A percentile compares a stretch with the other conserved stretches of the same genome.
Conservation (phyloP, 2,329 filamentous ascomycete species). For the Phialophora verrucosa region DNA sequence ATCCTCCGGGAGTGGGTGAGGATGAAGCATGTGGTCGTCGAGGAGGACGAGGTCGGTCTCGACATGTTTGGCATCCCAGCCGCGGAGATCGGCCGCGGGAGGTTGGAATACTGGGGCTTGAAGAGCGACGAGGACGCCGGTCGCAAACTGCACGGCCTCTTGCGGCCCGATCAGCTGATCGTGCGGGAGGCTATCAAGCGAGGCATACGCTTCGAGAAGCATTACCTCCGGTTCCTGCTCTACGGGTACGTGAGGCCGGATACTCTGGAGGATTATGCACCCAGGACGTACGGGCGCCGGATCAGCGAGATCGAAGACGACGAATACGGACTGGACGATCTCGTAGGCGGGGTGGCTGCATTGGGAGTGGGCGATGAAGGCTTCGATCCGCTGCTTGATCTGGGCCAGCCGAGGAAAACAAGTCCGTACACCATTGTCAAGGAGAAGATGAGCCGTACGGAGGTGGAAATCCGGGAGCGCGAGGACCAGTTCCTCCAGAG, state of each 20-base stretch:
- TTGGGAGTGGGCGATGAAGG: constrained; percentile 34
- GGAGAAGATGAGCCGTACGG: constrained; percentile 16
- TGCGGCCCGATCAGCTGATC: constrained; percentile 42
- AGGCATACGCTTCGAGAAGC: constrained; percentile 31
- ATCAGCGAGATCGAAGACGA: constrained; percentile 30
- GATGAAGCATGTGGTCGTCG: neutral
- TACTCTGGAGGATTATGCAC: constrained; percentile 59
- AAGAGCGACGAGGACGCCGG: constrained; percentile 16
- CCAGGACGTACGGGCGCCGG: constrained; percentile 47
- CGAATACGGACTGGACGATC: constrained; percentile 37
- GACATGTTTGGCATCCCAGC: constrained; percentile 57
- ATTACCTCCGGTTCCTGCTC: constrained; percentile 40
- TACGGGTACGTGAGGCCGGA: constrained; percentile 66
- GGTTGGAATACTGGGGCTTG: constrained; percentile 64
- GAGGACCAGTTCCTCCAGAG: constrained; percentile 23
- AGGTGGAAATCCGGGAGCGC: constrained; percentile 18
- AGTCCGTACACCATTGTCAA: constrained; percentile 34
- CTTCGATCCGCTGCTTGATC: constrained; percentile 35
- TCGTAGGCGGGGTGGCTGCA: constrained; percentile 36
- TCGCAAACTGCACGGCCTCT: constrained; percentile 27
- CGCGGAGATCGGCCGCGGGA: constrained; percentile 58
- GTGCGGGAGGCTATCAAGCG: constrained; percentile 39
- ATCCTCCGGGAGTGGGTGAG: constrained; percentile 54
- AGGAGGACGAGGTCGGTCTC: constrained; percentile 36
- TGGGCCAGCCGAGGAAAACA: constrained; percentile 25